These are phyloP conservation scores for Xylariaceae sp. DNA, from an alignment of 2,329 filamentous ascomycete genomes.

Conservation along the genomic window DNA sequence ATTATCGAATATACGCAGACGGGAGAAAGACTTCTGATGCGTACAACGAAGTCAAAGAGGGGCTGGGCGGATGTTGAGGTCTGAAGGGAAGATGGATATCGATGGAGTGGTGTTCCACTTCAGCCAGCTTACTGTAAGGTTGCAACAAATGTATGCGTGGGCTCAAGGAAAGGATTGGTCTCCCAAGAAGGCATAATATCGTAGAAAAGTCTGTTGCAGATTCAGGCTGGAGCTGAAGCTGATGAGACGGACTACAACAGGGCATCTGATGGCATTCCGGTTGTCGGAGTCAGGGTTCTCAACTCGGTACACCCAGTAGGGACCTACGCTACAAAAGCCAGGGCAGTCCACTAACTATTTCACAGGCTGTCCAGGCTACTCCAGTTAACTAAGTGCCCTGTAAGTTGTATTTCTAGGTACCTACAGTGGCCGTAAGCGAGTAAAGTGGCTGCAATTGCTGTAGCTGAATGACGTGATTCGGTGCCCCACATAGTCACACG, in stretches of 20 bases:
- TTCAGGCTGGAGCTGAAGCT: not conserved
- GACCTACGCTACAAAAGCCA: no score
- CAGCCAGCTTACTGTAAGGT: not conserved
- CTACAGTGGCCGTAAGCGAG: no score
- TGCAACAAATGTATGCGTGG: not conserved
- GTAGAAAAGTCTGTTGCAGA: not conserved
- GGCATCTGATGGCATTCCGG: slow-evolving; percentile 21
- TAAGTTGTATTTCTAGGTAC: no score
- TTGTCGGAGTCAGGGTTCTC: slow-evolving; percentile 26
- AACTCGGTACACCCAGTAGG: not conserved
- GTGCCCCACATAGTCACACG: slow-evolving; percentile 9
- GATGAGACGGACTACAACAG: not conserved
- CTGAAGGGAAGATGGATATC: not conserved
- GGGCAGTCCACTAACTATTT: no score
- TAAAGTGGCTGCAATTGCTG: not conserved
- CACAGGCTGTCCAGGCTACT: no score
- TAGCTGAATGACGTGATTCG: slow-evolving; percentile 32
- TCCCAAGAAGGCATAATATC: not conserved
- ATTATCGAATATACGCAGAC: not conserved
- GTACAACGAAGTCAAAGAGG: not conserved
- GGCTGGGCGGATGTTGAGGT: not conserved
- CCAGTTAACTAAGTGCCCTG: no score
- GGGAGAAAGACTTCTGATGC: not conserved
- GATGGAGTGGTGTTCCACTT: not conserved
- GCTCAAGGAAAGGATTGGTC: not conserved